phyloP scores from a whole-genome alignment of 192 early-diverging fungal species.

The Coemansia sp. region DNA sequence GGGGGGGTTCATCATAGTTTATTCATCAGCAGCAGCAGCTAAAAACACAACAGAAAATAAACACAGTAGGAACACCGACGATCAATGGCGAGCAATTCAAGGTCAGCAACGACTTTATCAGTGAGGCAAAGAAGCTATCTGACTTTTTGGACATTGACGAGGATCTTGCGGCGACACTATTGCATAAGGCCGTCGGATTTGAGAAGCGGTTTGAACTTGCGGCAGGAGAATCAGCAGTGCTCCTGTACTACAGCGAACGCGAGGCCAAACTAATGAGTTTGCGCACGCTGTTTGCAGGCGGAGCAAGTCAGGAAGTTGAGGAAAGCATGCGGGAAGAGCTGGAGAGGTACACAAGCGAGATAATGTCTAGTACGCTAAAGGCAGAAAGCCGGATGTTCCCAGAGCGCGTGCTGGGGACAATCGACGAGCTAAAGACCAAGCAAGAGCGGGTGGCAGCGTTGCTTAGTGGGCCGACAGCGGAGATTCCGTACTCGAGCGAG shows the following conservation, averaged over 20 bases:
- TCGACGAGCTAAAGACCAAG: slow-evolving; percentile 55
- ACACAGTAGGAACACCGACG: slow-evolving; percentile 27
- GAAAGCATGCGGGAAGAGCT: slow-evolving; percentile 51
- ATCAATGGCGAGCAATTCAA: slow-evolving; percentile 63
- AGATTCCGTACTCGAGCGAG: slow-evolving; percentile 47
- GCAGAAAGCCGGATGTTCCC: slow-evolving; percentile 49
- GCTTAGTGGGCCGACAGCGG: slow-evolving; percentile 54
- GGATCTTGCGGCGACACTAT: slow-evolving; percentile 65
- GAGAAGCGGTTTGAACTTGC: slow-evolving; percentile 59
- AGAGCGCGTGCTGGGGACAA: slow-evolving; percentile 53
- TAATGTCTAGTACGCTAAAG: slow-evolving; percentile 36
- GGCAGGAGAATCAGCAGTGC: slow-evolving; percentile 63
- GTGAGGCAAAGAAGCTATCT: slow-evolving; percentile 66
- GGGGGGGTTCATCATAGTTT: not conserved
- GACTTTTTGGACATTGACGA: slow-evolving; percentile 82
- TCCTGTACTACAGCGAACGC: slow-evolving; percentile 67
- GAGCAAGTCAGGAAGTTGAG: slow-evolving; percentile 48
- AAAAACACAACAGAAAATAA: not conserved
- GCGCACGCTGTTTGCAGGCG: slow-evolving; percentile 56
- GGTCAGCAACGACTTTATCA: slow-evolving; percentile 70
- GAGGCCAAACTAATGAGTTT: slow-evolving; percentile 61
- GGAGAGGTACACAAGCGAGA: slow-evolving; percentile 29
- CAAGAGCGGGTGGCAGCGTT: slow-evolving; percentile 49
- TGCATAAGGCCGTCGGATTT: slow-evolving; percentile 57
- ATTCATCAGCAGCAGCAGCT: not conserved